A percentile compares a stretch with the other conserved stretches of the same genome.
Conservation (phyloP, 495 filamentous ascomycete species). For the Penicillium roqueforti region DNA sequence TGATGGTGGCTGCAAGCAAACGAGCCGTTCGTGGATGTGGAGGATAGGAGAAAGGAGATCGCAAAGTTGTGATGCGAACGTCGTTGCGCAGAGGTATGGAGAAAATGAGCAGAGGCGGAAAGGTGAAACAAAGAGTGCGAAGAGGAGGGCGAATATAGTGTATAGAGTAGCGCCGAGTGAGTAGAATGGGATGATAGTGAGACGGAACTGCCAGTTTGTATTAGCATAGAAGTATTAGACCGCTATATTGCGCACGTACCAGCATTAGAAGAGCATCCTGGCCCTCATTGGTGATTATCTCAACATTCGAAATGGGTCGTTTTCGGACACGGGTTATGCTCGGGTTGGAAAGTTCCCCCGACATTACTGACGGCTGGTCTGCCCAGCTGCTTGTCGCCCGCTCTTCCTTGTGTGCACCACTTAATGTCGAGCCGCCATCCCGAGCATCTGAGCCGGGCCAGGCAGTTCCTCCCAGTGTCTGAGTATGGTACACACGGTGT, state of each 20-base stretch:
- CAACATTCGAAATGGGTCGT: conserved; percentile 25
- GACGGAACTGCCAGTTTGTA: conserved; percentile 39
- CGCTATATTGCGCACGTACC: conserved; percentile 19
- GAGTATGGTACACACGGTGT: conserved; percentile 14
- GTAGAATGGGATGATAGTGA: conserved; percentile 47
- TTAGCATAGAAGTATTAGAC: neutral
- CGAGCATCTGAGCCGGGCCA: conserved; percentile 14
- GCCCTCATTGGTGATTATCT: conserved; percentile 22
- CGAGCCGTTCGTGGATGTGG: conserved; percentile 42
- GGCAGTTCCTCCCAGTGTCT: conserved; percentile 13
- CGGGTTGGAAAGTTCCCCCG: conserved; percentile 29
- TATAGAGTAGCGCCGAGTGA: conserved; percentile 40
- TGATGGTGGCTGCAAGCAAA: conserved; percentile 26
- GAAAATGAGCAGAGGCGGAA: conserved; percentile 41
- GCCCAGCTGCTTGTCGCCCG: conserved; percentile 35
- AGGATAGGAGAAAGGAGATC: conserved; percentile 41
- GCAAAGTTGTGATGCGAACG: conserved; percentile 37
- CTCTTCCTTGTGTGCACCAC: conserved; percentile 33
- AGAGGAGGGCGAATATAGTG: conserved; percentile 39
- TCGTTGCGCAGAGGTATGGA: conserved; percentile 34
- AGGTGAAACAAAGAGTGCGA: conserved; percentile 41
- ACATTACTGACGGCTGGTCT: conserved; percentile 41
- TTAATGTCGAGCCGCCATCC: conserved; percentile 27
- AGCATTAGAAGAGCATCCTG: conserved; percentile 41
- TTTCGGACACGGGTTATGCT: conserved; percentile 30